phyloP scores from a whole-genome alignment of 2,329 filamentous ascomycete species.

The Orbilia ellipsospora region DNA sequence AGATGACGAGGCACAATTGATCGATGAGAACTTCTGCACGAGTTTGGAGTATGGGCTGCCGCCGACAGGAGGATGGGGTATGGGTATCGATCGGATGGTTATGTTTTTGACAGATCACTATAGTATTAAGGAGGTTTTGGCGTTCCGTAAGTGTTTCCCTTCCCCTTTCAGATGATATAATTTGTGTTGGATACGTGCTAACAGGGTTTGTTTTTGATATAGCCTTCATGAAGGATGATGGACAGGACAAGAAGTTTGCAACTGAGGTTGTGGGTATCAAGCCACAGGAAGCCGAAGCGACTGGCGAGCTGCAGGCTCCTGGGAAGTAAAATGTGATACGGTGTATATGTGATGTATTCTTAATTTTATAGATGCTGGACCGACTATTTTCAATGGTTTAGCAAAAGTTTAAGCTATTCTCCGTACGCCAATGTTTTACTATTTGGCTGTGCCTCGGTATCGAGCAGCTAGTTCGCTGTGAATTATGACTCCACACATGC shows the following conservation, averaged over 20 bases:
- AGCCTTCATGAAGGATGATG: slow-evolving; percentile 92
- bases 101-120: slow-evolving; percentile 98
- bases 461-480: no score
- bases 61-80: slow-evolving; percentile 94
- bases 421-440: no score
- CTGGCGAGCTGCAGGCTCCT: slow-evolving; percentile 41
- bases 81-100: slow-evolving; percentile 92
- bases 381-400: no score
- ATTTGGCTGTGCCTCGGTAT: no score
- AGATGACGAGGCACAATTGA: slow-evolving; percentile 94
- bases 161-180: not conserved
- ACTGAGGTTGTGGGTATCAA: slow-evolving; percentile 59
- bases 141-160: slow-evolving; percentile 72
- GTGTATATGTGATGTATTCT: not conserved
- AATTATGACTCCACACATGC: no score
- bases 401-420: no score
- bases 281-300: slow-evolving; percentile 42
- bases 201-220: slow-evolving; percentile 3
- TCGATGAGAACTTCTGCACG: slow-evolving; percentile 95
- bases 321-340: slow-evolving; percentile 20
- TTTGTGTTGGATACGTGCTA: not conserved
- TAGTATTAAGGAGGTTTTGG: slow-evolving; percentile 92
- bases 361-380: not conserved
- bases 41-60: slow-evolving; percentile 90
- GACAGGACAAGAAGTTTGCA: slow-evolving; percentile 67